Percentiles rank a stretch among this genome's conserved stretches.
phyloP scores from a whole-genome alignment of 1,284 basidiomycete genomes.

The Trametes pubescens region DNA sequence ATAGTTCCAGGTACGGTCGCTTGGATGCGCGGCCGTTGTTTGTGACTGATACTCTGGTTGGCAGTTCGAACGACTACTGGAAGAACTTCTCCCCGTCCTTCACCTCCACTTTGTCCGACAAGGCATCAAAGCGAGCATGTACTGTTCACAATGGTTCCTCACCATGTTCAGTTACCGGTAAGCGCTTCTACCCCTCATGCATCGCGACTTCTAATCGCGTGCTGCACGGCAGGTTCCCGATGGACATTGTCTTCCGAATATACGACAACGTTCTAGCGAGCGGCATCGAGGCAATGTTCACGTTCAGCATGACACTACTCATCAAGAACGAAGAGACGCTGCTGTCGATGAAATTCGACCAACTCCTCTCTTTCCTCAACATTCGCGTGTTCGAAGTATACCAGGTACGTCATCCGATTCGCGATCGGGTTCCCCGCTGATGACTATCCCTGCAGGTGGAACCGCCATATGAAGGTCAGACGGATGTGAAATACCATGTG shows the following conservation, averaged over 20 bases:
- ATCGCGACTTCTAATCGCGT: neutral
- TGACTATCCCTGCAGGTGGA: constrained; percentile 38
- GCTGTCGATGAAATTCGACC: constrained; percentile 86
- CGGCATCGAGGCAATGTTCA: constrained; percentile 96
- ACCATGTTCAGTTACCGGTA: constrained; percentile 95
- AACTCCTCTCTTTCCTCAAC: constrained; percentile 85
- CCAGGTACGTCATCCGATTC: constrained; percentile 52
- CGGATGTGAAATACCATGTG: constrained; percentile 61
- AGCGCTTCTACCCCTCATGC: constrained; percentile 34
- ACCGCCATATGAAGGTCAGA: constrained; percentile 37
- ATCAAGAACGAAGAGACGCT: constrained; percentile 88
- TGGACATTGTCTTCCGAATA: constrained; percentile 94
- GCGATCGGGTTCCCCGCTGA: neutral
- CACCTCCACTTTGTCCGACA: constrained; percentile 93
- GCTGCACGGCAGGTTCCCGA: constrained; percentile 76
- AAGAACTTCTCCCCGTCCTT: constrained; percentile 91
- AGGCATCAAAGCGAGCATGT: constrained; percentile 97
- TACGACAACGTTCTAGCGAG: constrained; percentile 96
- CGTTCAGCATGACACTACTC: constrained; percentile 90
- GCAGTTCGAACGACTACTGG: constrained; percentile 93
- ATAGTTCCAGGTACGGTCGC: constrained; percentile 57
- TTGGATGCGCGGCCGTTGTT: neutral
- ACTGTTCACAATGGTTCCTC: constrained; percentile 97
- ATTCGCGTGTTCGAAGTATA: constrained; percentile 86
- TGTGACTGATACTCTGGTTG: neutral